Evolutionary conservation across 805 yeast species (phyloP).

Genomic region (Maudiozyma barnettii): DNA sequence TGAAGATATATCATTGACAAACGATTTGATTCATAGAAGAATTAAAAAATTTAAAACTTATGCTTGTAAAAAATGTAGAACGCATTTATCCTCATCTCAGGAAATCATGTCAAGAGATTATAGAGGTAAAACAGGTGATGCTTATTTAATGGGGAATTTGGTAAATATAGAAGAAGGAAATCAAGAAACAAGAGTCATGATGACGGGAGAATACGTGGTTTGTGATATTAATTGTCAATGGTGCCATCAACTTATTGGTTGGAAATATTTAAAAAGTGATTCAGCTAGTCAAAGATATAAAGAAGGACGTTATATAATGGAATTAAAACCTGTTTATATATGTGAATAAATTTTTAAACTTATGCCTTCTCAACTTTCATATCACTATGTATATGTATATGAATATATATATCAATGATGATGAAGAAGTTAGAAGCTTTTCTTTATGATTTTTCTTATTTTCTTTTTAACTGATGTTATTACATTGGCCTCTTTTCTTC

Average conservation of each 20-base stretch:
- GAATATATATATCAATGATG: not conserved
- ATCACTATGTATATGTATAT: not conserved
- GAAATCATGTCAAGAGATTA: slow-evolving; percentile 35
- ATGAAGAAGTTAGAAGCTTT: too few species aligned
- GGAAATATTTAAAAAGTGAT: slow-evolving; percentile 50
- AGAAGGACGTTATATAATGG: slow-evolving; percentile 53
- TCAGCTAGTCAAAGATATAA: slow-evolving; percentile 42
- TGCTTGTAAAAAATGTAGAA: slow-evolving; percentile 27
- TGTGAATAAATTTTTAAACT: slow-evolving; percentile 1
- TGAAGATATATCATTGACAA: too few species aligned
- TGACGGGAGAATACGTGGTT: slow-evolving; percentile 51
- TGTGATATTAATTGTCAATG: slow-evolving; percentile 49
- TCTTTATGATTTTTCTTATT: not conserved
- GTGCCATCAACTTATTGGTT: slow-evolving; percentile 49
- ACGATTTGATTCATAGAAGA: too few species aligned
- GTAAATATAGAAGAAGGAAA: slow-evolving; percentile 35
- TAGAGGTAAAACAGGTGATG: slow-evolving; percentile 49
- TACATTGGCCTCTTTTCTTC: too few species aligned
- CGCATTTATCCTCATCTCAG: slow-evolving; percentile 25
- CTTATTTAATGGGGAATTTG: slow-evolving; percentile 43
- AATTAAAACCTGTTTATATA: slow-evolving; percentile 27
- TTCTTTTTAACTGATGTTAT: not conserved
- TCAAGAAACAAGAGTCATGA: slow-evolving; percentile 40
- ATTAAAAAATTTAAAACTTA: slow-evolving; percentile 15
- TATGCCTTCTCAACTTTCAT: too few species aligned